Base-by-base conservation (phyloP, 2,329 filamentous ascomycete genomes). In the Phoma sp. region DNA sequence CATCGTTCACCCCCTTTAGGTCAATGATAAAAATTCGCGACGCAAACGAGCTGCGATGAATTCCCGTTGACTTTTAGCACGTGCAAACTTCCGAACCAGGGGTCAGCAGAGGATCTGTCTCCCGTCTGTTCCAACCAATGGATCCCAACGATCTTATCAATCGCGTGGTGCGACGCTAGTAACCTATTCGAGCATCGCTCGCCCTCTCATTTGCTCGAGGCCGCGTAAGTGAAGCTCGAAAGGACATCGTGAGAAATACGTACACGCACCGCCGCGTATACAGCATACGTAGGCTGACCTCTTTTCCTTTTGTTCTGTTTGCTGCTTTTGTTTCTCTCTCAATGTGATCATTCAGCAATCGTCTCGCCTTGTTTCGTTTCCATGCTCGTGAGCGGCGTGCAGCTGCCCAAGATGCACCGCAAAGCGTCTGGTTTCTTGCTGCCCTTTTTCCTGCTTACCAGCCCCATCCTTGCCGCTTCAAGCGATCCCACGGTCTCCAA, bases 401-500 rank as follows among this genome's bases (percentile, higher is more conserved):
- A 48, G 43, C 19, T 35, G 15, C 29, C 54, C 58, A 50, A 41
- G 33, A 67, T 66, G 63, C 56, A 44, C 57, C 10, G 48, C 47
- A 46, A 51, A 39, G 24, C 27, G 27, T 19, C 49, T 22, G 29
- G 49, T 44, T 54, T 44, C 10, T 17, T 45, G 17, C 19, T 55
- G 37, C 39, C 43, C 4, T 43, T 57, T 39, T 43, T 27, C 35
- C 19, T 31, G 2, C 37, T 53, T 27, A 17, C 49, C 46, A 38
- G 17, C 32, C n/a, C 36, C n/a, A 19, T 31, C 21, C 29, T 60
- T 37, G 31, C 46, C 31, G 25, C 9, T 25, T 35, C 46, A 13
- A 19, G 41, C 39, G 46, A 24, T 27, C 7, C 44, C 15, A 25
- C 43, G 37, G 25, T 39, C 17, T 51, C 51, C 21, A 87, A 89